Base-by-base conservation (phyloP, 2,329 filamentous ascomycete species). In the Pseudomassariella vexata region DNA sequence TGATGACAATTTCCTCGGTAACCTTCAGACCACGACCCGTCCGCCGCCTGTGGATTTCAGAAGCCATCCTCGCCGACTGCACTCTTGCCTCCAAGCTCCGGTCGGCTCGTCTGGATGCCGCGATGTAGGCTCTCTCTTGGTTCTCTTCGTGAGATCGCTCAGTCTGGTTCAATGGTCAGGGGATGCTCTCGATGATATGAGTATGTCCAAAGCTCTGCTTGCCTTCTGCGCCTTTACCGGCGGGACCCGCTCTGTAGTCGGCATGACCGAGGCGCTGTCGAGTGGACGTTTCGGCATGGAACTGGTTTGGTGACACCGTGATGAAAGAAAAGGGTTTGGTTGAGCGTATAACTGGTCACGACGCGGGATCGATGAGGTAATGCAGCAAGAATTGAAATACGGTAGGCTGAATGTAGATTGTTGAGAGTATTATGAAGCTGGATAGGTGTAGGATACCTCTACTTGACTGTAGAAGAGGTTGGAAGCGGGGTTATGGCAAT, bases 101-200 rank as follows among this genome's bases (percentile, higher is more conserved):
- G 50, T 95, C 90, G 47, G 84, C 84, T 42, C 90, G 73, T 43
- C 89, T 70, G 5, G 90, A 95, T 4, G 89, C 89, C 9, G 89
- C 89, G 46, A 95, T 92, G 55, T 94, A 95, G 15, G 89, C 89
- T 50, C 89, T 73, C 57, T 90, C 85, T 52, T 87, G 82, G 47
- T 90, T 89, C 57, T 89, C 84, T 46, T 85, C 82, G 41, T 87
- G 82, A 3, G 82, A 85, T 25, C 84, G 68, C 57, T 86, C 82
- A 3, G 80, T 84, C 76, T 85, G 36, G 12, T 16, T 21, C 5
- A n/a, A n/a, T n/a, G n/a, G n/a, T n/a, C n/a, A n/a, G n/a, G n/a
- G n/a, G n/a, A n/a, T n/a, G n/a, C n/a, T n/a, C n/a, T n/a, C n/a
- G n/a, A n/a, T n/a, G n/a, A n/a, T n/a, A n/a, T n/a, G n/a, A n/a